Evolutionary conservation across 2,329 filamentous ascomycete species (phyloP).

Genomic region (Cladophialophora bantiana): DNA sequence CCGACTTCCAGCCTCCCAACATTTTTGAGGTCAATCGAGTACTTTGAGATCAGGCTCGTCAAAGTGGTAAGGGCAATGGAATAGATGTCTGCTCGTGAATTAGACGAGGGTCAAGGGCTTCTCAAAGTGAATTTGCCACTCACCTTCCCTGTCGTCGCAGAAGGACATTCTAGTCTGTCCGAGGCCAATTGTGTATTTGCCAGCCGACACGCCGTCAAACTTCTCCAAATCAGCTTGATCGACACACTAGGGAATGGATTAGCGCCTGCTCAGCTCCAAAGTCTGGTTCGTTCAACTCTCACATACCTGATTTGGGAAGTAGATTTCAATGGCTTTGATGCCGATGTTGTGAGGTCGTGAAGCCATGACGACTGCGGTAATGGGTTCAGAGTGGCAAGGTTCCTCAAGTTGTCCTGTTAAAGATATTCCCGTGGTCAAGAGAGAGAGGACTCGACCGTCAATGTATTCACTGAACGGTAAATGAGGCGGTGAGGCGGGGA

Average conservation of each 20-base stretch:
- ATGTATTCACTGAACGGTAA: conserved; percentile 7
- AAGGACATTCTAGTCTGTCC: conserved; percentile 93
- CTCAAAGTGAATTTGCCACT: conserved; percentile 39
- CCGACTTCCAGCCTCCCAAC: conserved; percentile 84
- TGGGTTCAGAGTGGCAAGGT: not conserved
- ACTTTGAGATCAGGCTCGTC: conserved; percentile 80
- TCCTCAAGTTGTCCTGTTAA: not conserved
- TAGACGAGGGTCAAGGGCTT: not conserved
- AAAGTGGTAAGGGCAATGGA: conserved; percentile 80
- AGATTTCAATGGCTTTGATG: conserved; percentile 92
- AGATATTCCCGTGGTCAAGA: not conserved
- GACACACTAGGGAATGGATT: conserved; percentile 68
- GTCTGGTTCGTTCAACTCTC: not conserved
- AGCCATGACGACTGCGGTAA: conserved; percentile 62
- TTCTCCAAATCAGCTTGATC: conserved; percentile 83
- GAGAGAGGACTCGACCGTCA: not conserved
- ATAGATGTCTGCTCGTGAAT: conserved; percentile 74
- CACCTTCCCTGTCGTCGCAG: conserved; percentile 87
- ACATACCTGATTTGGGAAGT: conserved; percentile 83
- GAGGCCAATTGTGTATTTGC: conserved; percentile 90
- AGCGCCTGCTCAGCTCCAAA: conserved; percentile 19
- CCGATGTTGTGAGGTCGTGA: conserved; percentile 83
- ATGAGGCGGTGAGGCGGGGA: conserved; percentile 21
- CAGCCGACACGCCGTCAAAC: conserved; percentile 80
- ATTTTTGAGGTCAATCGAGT: conserved; percentile 78